A percentile compares a stretch with the other conserved stretches of the same genome.
These are phyloP conservation scores for Melampsora americana DNA, from an alignment of 1,284 basidiomycete genomes.

Conservation along the genomic window DNA sequence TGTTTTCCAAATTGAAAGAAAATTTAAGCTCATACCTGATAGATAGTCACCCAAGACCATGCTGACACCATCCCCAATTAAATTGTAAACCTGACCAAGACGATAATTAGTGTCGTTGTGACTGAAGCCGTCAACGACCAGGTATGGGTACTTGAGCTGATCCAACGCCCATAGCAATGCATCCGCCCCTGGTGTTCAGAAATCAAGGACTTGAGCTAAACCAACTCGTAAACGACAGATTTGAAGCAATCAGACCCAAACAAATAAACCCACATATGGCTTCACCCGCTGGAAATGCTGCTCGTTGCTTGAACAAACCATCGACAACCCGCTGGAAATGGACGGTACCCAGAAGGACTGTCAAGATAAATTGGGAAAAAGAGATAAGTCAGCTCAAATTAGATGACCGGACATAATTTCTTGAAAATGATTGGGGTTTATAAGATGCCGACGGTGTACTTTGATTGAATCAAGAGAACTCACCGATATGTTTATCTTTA, in stretches of 20 bases:
- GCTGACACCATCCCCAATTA: conserved; percentile 20
- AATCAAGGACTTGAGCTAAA: background rate
- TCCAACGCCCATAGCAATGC: conserved; percentile 37
- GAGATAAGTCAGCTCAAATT: background rate
- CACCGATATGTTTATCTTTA: background rate
- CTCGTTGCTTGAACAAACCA: conserved; percentile 26
- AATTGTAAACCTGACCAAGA: conserved; percentile 18
- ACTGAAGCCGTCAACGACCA: conserved; percentile 21
- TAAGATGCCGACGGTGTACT: no score
- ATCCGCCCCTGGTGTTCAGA: conserved; percentile 25
- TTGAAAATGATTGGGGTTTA: background rate
- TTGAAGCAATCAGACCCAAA: background rate
- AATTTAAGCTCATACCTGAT: conserved; percentile 9
- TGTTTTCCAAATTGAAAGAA: background rate
- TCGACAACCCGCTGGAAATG: conserved; percentile 28
- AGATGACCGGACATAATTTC: background rate
- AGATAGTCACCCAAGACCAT: conserved; percentile 43
- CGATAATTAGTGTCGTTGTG: conserved; percentile 35
- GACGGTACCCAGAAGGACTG: conserved; percentile 30
- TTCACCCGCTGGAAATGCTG: conserved; percentile 38
- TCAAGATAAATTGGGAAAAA: background rate
- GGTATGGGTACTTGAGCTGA: conserved; percentile 33
- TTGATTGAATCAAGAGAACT: background rate
- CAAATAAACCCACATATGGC: conserved; percentile 23
- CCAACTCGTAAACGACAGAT: background rate